Conservation (phyloP, 108 stramenopile species). For the Pseudonitzschia multistriata region DNA sequence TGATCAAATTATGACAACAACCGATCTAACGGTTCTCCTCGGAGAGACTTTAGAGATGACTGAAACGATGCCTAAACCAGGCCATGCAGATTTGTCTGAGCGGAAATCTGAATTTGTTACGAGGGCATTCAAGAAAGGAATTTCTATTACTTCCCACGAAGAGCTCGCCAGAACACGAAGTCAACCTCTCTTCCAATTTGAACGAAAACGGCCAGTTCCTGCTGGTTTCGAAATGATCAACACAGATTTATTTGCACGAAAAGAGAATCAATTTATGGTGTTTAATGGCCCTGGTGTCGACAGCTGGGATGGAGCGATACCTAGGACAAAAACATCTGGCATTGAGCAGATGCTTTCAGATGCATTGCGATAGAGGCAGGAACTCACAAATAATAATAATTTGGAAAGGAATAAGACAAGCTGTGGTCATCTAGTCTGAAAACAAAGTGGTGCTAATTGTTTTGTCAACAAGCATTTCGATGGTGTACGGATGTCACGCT, state of each 20-base stretch:
- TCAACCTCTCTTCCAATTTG: slow-evolving; percentile 51
- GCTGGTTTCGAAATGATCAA: slow-evolving; percentile 85
- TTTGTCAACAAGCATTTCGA: too few species aligned
- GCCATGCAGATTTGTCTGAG: neutral
- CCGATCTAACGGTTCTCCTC: slow-evolving; percentile 39
- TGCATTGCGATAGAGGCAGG: slow-evolving; percentile 12
- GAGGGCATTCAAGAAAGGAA: slow-evolving; percentile 38
- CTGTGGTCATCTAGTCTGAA: too few species aligned
- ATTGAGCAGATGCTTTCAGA: slow-evolving; percentile 37
- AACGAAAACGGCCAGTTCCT: slow-evolving; percentile 40
- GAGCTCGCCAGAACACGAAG: slow-evolving; percentile 21
- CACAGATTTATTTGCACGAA: slow-evolving; percentile 77
- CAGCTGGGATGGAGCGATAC: slow-evolving; percentile 55
- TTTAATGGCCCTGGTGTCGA: slow-evolving; percentile 87
- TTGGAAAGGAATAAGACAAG: too few species aligned
- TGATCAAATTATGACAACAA: slow-evolving; percentile 38
- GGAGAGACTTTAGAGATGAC: slow-evolving; percentile 14
- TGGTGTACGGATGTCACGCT: too few species aligned
- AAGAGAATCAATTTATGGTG: slow-evolving; percentile 90
- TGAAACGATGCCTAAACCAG: slow-evolving; percentile 12
- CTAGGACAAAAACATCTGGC: slow-evolving; percentile 45
- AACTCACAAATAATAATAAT: neutral
- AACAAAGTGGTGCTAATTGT: too few species aligned
- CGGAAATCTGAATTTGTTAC: slow-evolving; percentile 25
- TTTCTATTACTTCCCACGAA: slow-evolving; percentile 31